phyloP scores from a whole-genome alignment of 148 eudicot genomes.

The Vaccinium vitisidaea region DNA sequence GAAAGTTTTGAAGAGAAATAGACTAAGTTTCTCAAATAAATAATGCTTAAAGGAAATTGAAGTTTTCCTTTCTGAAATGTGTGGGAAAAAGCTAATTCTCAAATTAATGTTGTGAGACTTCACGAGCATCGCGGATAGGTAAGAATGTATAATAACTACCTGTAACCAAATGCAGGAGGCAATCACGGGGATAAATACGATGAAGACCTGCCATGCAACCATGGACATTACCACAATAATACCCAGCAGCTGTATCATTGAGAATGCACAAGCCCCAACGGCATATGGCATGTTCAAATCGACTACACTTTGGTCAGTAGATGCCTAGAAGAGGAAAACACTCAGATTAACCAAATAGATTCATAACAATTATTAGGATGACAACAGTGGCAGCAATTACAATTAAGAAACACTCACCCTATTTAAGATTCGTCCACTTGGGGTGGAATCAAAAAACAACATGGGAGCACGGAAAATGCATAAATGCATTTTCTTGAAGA shows the following conservation, averaged over 20 bases:
- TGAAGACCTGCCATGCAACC: conserved; percentile 49
- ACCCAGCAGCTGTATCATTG: conserved; percentile 41
- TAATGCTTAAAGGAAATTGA: background rate
- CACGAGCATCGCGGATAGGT: background rate
- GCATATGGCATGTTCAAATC: conserved; percentile 32
- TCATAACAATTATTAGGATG: no score
- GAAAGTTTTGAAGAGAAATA: background rate
- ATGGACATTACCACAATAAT: conserved; percentile 49
- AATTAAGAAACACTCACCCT: conserved; percentile 32
- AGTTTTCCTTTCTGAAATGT: background rate
- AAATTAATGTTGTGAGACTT: no score
- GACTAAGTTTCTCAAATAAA: background rate
- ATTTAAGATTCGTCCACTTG: conserved; percentile 55
- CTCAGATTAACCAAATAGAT: no score
- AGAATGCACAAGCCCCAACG: conserved; percentile 35
- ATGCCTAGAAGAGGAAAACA: conserved; percentile 36
- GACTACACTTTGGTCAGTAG: conserved; percentile 53
- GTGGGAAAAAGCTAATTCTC: background rate
- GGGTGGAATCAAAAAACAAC: conserved; percentile 67
- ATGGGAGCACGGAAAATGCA: conserved; percentile 36
- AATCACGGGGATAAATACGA: conserved; percentile 48
- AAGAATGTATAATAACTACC: conserved; percentile 12
- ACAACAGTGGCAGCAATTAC: background rate
- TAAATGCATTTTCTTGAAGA: no score
- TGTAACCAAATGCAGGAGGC: conserved; percentile 43